Conservation (phyloP, 495 filamentous ascomycete species). For the Aspergillus saccharolyticus region DNA sequence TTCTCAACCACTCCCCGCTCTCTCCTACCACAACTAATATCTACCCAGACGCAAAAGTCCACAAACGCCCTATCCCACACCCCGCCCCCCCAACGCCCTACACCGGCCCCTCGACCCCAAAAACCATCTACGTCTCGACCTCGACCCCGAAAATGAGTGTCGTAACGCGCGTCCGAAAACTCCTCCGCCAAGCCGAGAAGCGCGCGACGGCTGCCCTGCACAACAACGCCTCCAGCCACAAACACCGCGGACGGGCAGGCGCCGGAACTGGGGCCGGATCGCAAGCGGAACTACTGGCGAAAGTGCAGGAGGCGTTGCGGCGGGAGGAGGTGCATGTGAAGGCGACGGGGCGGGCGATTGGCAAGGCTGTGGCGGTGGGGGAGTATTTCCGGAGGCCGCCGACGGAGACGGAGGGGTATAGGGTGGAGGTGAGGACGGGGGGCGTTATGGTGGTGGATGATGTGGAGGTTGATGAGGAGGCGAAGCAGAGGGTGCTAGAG, state of each 20-base stretch:
- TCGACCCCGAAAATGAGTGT: slow-evolving; percentile 74
- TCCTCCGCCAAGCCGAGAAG: slow-evolving; percentile 60
- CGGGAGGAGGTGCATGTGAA: slow-evolving; percentile 65
- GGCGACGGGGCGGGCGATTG: slow-evolving; percentile 75
- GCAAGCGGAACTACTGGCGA: slow-evolving; percentile 31
- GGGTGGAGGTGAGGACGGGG: slow-evolving; percentile 56
- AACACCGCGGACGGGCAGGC: slow-evolving; percentile 31
- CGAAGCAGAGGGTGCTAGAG: slow-evolving; percentile 16
- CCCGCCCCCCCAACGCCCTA: slow-evolving; percentile 56
- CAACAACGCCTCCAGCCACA: slow-evolving; percentile 24
- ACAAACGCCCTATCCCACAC: slow-evolving; percentile 69
- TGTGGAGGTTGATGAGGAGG: slow-evolving; percentile 32
- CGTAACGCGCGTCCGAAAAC: slow-evolving; percentile 71
- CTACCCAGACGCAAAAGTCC: slow-evolving; percentile 38
- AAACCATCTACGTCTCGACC: slow-evolving; percentile 75
- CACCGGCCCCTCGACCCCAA: slow-evolving; percentile 44
- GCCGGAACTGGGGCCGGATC: not conserved
- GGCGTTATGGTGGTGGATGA: slow-evolving; percentile 69
- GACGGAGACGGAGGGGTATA: slow-evolving; percentile 44
- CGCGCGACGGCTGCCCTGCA: slow-evolving; percentile 44
- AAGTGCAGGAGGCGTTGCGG: slow-evolving; percentile 32
- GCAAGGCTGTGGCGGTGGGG: slow-evolving; percentile 60
- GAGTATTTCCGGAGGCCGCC: slow-evolving; percentile 52
- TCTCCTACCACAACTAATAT: not conserved
- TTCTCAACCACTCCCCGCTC: not conserved